A percentile compares a stretch with the other conserved stretches of the same genome.
Evolutionary conservation across 805 yeast genomes (phyloP).

Genomic region (Lipomyces oligophaga): DNA sequence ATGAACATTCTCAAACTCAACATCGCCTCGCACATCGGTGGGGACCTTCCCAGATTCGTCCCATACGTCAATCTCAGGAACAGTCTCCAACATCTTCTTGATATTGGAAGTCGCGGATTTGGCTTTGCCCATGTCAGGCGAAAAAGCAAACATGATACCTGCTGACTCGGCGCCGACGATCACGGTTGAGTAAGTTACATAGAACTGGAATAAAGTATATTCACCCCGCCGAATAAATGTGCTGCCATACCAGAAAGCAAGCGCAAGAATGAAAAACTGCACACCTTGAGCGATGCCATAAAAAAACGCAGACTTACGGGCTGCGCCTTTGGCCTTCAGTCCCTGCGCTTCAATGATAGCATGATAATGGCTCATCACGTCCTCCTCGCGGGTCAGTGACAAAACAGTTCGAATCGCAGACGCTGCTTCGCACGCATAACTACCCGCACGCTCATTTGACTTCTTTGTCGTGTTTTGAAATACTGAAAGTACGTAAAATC

Average conservation of each 20-base stretch:
- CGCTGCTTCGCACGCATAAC: slow-evolving; percentile 36
- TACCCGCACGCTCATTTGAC: slow-evolving; percentile 16
- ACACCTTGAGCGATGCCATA: slow-evolving; percentile 35
- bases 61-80: slow-evolving; percentile 39
- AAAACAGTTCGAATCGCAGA: slow-evolving; percentile 40
- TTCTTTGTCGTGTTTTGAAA: slow-evolving; percentile 32
- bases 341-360: slow-evolving; percentile 17
- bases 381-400: slow-evolving; percentile 42
- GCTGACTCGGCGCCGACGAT: slow-evolving; percentile 45
- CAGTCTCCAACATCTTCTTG: slow-evolving; percentile 35
- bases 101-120: slow-evolving; percentile 39
- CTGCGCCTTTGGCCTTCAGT: not conserved
- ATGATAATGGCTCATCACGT: slow-evolving; percentile 37
- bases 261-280: slow-evolving; percentile 40
- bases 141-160: slow-evolving; percentile 41
- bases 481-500: slow-evolving; percentile 37
- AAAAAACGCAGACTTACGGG: slow-evolving; percentile 31
- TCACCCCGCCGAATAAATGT: slow-evolving; percentile 36
- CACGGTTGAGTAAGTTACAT: slow-evolving; percentile 40
- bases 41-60: slow-evolving; percentile 32
- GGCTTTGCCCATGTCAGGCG: slow-evolving; percentile 46
- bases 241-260: slow-evolving; percentile 46
- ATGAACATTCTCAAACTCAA: slow-evolving; percentile 45
- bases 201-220: slow-evolving; percentile 38
- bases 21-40: slow-evolving; percentile 43